Base-by-base conservation (phyloP, 1,139 yeast species). In the Pichia sp. region DNA sequence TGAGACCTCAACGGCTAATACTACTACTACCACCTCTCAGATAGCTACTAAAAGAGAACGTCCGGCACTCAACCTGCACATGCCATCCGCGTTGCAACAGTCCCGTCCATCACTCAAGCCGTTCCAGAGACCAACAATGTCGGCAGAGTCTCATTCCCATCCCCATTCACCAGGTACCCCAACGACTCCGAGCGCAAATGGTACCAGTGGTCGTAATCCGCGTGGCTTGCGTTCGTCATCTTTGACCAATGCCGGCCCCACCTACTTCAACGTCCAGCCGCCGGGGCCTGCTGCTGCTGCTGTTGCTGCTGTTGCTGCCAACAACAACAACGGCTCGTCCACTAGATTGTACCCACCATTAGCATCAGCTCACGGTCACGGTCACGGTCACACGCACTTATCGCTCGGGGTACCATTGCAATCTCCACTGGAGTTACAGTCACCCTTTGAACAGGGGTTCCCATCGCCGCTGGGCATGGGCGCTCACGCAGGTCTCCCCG, bases 401-500 rank as follows among this genome's bases (percentile, higher is more conserved):
- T 43, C 44, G 4, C 41, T 26, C 22, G 47, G 41, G 25, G 45
- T 41, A 21, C 27, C 34, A 2, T 39, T 39, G 12, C 44, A 44
- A 11, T 40, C 45, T 9, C 45, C 45, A 11, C 29, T 41, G 15
- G 38, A 26, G 3, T 29, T 21, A 24, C 12, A 19, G 6, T 23
- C 22, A 5, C 31, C 36, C 5, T 7, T 32, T 3, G 14, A 26
- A 14, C 23, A 15, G 9, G 21, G 19, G 7, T 22, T 15, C 13
- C 34, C 22, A 7, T 30, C 17, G 21, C 28, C 28, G 8, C 9
- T 26, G 17, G 27, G 20, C 29, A 14, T 13, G 17, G 20, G 10
- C 8, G 27, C 27, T 24, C 29, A 20, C 6, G 3, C 12, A 13
- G 6, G 22, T 10, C 12, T 27, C 9, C 11, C 30, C 6, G 26